phyloP scores from a whole-genome alignment of 2,329 filamentous ascomycete genomes.

The Hymenoscyphus scutula region DNA sequence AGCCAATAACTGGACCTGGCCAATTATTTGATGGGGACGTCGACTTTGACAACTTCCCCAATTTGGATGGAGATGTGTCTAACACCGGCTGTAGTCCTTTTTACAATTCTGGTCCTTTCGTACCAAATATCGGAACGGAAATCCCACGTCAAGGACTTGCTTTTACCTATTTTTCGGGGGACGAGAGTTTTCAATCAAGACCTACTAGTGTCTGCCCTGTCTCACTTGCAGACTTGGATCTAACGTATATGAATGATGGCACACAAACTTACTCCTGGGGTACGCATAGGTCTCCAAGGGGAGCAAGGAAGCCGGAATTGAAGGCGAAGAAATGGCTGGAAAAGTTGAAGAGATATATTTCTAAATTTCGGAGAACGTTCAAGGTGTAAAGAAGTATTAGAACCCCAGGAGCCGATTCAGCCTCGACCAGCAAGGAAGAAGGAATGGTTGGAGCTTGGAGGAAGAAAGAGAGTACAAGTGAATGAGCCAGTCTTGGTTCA shows the following conservation, averaged over 20 bases:
- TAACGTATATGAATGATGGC: background rate
- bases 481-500: background rate
- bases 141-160: background rate
- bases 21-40: background rate
- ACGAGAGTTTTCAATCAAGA: background rate
- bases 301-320: background rate
- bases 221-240: background rate
- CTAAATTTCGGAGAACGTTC: background rate
- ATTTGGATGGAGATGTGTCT: background rate
- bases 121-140: background rate
- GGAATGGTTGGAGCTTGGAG: no score
- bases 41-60: background rate
- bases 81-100: background rate
- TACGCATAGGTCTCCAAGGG: background rate
- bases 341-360: background rate
- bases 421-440: background rate
- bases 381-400: background rate
- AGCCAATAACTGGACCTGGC: background rate
- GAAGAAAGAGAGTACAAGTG: no score
- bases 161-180: background rate
- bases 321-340: background rate
- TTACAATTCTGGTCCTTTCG: background rate
- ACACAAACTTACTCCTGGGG: background rate
- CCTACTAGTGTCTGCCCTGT: background rate
- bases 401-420: background rate